Percentiles rank a stretch among this genome's conserved stretches.
These are phyloP conservation scores for Epichloe coenophiala DNA, from an alignment of 2,329 filamentous ascomycete species.

Conservation along the genomic window DNA sequence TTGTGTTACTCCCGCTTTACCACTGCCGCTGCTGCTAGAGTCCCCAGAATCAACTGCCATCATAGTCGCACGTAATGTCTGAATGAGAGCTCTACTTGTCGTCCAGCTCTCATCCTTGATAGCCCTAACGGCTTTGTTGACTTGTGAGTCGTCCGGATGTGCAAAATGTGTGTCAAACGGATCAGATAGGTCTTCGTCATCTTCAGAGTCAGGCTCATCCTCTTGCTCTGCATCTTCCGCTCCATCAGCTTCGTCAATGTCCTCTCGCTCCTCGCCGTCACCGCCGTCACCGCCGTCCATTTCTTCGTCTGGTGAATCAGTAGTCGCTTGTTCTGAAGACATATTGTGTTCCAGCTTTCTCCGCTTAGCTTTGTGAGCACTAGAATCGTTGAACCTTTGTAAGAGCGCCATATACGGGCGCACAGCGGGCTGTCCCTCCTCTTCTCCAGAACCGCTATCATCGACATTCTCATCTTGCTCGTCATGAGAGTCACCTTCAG, in stretches of 20 bases:
- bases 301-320: slow-evolving; percentile 2
- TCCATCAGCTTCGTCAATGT: slow-evolving; percentile 14
- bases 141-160: slow-evolving; percentile 45
- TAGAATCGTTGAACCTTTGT: slow-evolving; percentile 38
- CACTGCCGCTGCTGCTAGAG: neutral
- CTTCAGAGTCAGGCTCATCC: slow-evolving; percentile 27
- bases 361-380: slow-evolving; percentile 37
- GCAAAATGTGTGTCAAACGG: slow-evolving; percentile 76
- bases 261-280: slow-evolving; percentile 23
- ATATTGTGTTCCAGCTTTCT: slow-evolving; percentile 37
- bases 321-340: slow-evolving; percentile 10
- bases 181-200: slow-evolving; percentile 44
- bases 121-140: slow-evolving; percentile 39
- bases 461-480: slow-evolving; percentile 25
- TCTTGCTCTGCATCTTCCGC: slow-evolving; percentile 9
- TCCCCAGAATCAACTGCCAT: slow-evolving; percentile 29
- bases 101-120: slow-evolving; percentile 38
- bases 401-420: slow-evolving; percentile 45
- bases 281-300: slow-evolving; percentile 22
- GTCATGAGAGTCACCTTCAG: slow-evolving; percentile 12
- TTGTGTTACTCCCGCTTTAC: slow-evolving; percentile 17
- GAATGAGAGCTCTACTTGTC: slow-evolving; percentile 30
- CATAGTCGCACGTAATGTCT: slow-evolving; percentile 34
- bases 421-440: slow-evolving; percentile 26
- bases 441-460: slow-evolving; percentile 29